Evolutionary conservation across 495 filamentous ascomycete genomes (phyloP).

Genomic region (Mytilinidion resinicola): DNA sequence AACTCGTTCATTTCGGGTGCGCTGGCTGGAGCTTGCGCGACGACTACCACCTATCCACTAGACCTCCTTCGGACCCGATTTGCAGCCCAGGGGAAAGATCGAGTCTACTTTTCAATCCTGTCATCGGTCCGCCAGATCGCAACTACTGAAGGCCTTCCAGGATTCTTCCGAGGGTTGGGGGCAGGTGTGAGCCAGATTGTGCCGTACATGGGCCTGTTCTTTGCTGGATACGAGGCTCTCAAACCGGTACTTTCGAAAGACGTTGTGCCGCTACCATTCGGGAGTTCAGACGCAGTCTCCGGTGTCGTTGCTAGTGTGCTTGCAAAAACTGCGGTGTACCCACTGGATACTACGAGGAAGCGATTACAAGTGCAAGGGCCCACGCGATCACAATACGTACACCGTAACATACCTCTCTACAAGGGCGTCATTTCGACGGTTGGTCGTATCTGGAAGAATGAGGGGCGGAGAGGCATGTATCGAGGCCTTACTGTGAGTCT

Average conservation of each 20-base stretch:
- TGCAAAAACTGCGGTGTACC: constrained; percentile 86
- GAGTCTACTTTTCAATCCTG: constrained; percentile 64
- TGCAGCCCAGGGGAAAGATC: constrained; percentile 84
- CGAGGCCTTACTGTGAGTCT: constrained; percentile 81
- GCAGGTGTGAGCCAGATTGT: constrained; percentile 81
- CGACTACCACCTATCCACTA: constrained; percentile 80
- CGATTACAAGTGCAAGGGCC: constrained; percentile 93
- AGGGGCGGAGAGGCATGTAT: constrained; percentile 80
- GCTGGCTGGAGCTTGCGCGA: constrained; percentile 70
- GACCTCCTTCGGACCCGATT: constrained; percentile 93
- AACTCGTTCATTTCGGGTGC: constrained; percentile 77
- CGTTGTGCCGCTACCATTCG: constrained; percentile 42
- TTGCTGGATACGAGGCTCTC: constrained; percentile 72
- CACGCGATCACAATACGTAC: constrained; percentile 66
- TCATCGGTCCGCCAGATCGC: constrained; percentile 65
- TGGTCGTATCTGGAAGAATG: constrained; percentile 56
- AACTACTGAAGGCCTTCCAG: constrained; percentile 62
- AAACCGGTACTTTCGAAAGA: constrained; percentile 48
- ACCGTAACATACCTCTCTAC: constrained; percentile 85
- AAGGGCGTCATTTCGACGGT: constrained; percentile 54
- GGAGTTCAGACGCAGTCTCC: constrained; percentile 71
- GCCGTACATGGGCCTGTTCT: constrained; percentile 95
- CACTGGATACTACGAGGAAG: constrained; percentile 90
- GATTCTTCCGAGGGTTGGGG: constrained; percentile 80
- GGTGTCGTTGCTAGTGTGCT: constrained; percentile 71